Evolutionary conservation across 768 basidiomycete species (phyloP).

Genomic region (Tylopilus balloui): DNA sequence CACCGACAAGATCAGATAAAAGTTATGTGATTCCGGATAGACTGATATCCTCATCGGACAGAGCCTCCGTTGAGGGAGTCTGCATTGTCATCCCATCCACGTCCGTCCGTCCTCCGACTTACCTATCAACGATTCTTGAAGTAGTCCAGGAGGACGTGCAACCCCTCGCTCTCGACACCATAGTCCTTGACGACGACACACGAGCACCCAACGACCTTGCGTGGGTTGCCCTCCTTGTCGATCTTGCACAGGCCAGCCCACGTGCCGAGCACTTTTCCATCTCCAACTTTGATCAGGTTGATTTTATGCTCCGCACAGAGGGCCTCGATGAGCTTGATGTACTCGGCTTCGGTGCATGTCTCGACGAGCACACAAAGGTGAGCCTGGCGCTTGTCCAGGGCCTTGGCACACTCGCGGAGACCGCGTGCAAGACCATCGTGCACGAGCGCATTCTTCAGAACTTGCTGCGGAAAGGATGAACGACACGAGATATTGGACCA

Average conservation of each 20-base stretch:
- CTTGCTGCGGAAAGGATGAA: conserved; percentile 60
- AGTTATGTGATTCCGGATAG: conserved; percentile 27
- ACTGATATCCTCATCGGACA: conserved; percentile 54
- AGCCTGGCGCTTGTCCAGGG: conserved; percentile 97
- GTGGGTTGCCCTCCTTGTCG: conserved; percentile 96
- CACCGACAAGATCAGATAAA: conserved; percentile 52
- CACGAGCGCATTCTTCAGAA: conserved; percentile 96
- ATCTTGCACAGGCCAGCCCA: conserved; percentile 99
- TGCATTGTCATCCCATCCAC: conserved; percentile 67
- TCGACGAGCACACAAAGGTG: conserved; percentile 99
- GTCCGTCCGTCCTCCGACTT: conserved; percentile 19
- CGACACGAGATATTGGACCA: not conserved
- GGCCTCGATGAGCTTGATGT: conserved; percentile 99
- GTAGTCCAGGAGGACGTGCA: conserved; percentile 91
- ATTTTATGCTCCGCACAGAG: conserved; percentile 99
- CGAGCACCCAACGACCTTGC: conserved; percentile 91
- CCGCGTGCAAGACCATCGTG: conserved; percentile 98
- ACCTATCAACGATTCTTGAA: conserved; percentile 84
- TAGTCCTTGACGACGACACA: conserved; percentile 99
- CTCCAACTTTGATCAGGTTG: conserved; percentile 98
- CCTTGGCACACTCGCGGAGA: conserved; percentile 96
- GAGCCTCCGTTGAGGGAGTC: conserved; percentile 90
- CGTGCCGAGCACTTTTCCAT: conserved; percentile 95
- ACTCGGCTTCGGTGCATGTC: conserved; percentile 98
- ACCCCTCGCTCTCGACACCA: conserved; percentile 90